A percentile compares a stretch with the other conserved stretches of the same genome.
phyloP scores from a whole-genome alignment of 495 filamentous ascomycete genomes.

The Penicillium paxilli region DNA sequence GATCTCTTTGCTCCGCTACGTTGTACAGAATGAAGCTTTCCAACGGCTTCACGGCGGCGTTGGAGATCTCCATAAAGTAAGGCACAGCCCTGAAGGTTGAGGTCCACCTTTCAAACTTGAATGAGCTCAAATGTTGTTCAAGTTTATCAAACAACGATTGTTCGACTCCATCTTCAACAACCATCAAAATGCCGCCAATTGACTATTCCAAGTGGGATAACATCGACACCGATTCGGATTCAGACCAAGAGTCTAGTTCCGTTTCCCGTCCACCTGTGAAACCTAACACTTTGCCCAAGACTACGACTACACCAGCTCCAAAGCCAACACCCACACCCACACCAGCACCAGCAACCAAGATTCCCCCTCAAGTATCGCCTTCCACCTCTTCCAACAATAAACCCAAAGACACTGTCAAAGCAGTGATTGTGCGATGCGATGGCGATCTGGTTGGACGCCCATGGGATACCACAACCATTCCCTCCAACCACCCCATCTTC shows the following conservation, averaged over 20 bases:
- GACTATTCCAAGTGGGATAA: background rate
- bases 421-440: background rate
- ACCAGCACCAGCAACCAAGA: background rate
- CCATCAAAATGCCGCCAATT: background rate
- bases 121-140: no score
- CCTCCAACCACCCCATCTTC: slow-evolving; percentile 1
- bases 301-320: background rate
- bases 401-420: background rate
- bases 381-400: background rate
- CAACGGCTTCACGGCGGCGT: no score
- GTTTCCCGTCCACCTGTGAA: background rate
- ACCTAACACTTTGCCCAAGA: background rate
- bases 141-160: no score
- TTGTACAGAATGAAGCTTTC: no score
- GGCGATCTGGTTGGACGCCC: background rate
- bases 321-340: no score
- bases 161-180: no score
- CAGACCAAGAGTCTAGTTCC: background rate
- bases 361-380: background rate
- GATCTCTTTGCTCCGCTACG: no score
- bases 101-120: no score
- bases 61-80: no score
- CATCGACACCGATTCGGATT: background rate
- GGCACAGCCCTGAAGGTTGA: no score
- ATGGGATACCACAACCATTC: background rate